These are phyloP conservation scores for Apiospora pterosperma DNA, from an alignment of 2,329 filamentous ascomycete genomes.

Conservation along the genomic window DNA sequence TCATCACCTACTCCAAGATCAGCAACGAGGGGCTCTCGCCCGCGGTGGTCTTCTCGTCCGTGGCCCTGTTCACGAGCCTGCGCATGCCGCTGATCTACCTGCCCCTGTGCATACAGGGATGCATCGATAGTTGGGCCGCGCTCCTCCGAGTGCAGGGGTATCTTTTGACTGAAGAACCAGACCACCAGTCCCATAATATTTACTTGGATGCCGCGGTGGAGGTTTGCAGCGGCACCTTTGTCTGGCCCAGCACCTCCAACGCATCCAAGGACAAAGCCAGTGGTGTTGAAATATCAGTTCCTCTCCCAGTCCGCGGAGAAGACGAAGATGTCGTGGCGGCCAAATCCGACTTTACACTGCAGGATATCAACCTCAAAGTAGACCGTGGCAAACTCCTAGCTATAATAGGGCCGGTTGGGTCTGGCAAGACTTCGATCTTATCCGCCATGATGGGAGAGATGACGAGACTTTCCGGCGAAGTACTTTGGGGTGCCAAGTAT, in stretches of 20 bases:
- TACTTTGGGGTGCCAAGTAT: constrained; percentile 68
- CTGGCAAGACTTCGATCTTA: constrained; percentile 82
- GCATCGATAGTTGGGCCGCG: constrained; percentile 83
- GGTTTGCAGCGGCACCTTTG: constrained; percentile 69
- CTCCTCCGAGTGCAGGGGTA: constrained; percentile 82
- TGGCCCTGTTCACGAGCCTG: constrained; percentile 86
- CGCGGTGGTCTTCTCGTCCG: constrained; percentile 79
- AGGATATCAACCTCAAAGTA: constrained; percentile 60
- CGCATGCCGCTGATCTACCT: constrained; percentile 83
- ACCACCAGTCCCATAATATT: constrained; percentile 51
- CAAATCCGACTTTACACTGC: constrained; percentile 62
- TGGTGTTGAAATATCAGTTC: not conserved
- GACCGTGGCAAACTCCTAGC: constrained; percentile 71
- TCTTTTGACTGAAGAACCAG: constrained; percentile 74
- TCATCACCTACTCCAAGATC: constrained; percentile 67
- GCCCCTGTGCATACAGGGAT: constrained; percentile 79
- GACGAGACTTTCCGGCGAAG: constrained; percentile 53
- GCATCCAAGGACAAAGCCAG: constrained; percentile 5
- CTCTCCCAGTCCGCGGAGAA: not conserved
- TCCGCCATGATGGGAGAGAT: constrained; percentile 88
- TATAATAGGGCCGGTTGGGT: constrained; percentile 76
- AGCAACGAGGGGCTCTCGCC: constrained; percentile 65
- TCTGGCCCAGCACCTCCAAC: constrained; percentile 67
- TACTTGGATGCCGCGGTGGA: constrained; percentile 52
- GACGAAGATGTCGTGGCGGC: constrained; percentile 23